These are phyloP conservation scores for Senna tora DNA, from an alignment of 306 rosid genomes.

Conservation along the genomic window DNA sequence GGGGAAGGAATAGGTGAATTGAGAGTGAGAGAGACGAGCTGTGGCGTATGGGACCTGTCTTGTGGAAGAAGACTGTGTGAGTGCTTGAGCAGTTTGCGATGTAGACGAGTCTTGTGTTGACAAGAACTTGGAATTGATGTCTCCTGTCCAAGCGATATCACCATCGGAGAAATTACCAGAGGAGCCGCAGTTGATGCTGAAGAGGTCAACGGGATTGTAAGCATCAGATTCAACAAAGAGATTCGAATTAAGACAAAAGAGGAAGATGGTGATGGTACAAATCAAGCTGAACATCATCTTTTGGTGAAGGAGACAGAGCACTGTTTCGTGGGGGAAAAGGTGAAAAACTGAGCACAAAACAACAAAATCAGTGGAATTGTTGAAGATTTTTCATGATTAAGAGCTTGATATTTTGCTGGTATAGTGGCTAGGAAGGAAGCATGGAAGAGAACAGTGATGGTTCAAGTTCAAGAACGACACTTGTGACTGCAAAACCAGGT, in stretches of 20 bases:
- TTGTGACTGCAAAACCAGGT: too few species aligned
- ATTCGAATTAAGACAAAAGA: neutral
- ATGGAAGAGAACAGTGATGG: too few species aligned
- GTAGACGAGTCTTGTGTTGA: neutral
- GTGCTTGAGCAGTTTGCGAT: neutral
- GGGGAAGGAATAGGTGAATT: constrained; percentile 47
- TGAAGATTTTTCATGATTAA: too few species aligned
- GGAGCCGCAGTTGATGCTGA: constrained; percentile 14
- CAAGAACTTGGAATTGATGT: neutral
- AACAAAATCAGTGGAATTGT: too few species aligned
- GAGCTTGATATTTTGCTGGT: too few species aligned
- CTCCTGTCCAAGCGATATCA: constrained; percentile 1
- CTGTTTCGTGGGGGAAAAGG: neutral
- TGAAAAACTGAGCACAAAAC: too few species aligned
- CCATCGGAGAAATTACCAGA: neutral
- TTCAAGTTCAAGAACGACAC: too few species aligned
- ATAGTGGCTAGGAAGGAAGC: too few species aligned
- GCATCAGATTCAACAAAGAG: neutral
- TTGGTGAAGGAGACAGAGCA: neutral
- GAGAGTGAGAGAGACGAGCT: constrained; percentile 35
- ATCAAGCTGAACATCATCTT: neutral
- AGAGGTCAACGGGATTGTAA: neutral
- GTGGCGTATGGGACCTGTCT: neutral
- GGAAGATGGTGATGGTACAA: neutral
- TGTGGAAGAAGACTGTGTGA: neutral